phyloP scores from a whole-genome alignment of 768 basidiomycete genomes.

The Mycena capillaripes region DNA sequence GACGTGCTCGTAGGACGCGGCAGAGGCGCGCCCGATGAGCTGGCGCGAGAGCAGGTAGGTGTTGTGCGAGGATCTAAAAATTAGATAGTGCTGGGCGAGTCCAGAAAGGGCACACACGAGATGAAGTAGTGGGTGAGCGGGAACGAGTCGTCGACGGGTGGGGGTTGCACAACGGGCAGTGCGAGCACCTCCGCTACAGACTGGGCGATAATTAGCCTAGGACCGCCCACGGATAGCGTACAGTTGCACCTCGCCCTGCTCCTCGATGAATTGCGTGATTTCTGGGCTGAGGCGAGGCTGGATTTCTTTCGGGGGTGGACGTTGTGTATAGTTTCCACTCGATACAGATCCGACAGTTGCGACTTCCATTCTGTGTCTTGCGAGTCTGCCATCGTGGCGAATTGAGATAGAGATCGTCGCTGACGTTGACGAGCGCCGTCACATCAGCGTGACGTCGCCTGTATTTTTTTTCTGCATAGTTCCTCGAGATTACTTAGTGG shows the following conservation, averaged over 20 bases:
- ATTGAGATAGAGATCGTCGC: not conserved
- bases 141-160: constrained; percentile 55
- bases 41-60: constrained; percentile 75
- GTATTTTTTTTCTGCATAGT: too few relatives aligned
- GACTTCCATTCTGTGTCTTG: constrained; percentile 25
- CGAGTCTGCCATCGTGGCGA: constrained; percentile 18
- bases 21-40: constrained; percentile 66
- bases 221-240: not conserved
- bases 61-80: constrained; percentile 71
- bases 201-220: constrained; percentile 35
- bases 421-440: not conserved
- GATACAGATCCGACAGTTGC: constrained; percentile 18
- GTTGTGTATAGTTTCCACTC: constrained; percentile 31
- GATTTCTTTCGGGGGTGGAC: constrained; percentile 35
- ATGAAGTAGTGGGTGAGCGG: constrained; percentile 71
- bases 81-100: not conserved
- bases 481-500: too few relatives aligned
- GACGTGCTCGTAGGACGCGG: constrained; percentile 68
- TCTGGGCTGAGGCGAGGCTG: constrained; percentile 42
- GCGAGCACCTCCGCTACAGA: constrained; percentile 51
- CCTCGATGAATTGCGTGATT: constrained; percentile 43
- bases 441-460: too few relatives aligned
- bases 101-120: constrained; percentile 53
- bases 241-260: constrained; percentile 36
- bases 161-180: constrained; percentile 52